These are phyloP conservation scores for Puya raimondii DNA, from an alignment of 176 grass and related monocot genomes.

Conservation along the genomic window DNA sequence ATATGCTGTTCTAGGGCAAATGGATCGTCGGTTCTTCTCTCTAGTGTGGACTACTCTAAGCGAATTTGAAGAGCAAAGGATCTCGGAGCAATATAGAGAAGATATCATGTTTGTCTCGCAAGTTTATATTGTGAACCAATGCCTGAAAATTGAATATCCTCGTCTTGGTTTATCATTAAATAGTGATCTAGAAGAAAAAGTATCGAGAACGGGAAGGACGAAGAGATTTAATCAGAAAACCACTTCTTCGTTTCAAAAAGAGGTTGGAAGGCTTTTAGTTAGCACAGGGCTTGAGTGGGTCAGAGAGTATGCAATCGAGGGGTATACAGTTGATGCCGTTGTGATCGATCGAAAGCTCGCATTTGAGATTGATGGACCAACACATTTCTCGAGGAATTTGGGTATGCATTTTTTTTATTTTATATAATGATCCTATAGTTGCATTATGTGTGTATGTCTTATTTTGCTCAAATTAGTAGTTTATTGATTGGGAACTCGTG, in stretches of 20 bases:
- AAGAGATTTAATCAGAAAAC: constrained; percentile 87
- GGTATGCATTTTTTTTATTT: constrained; percentile 21
- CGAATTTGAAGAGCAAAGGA: constrained; percentile 42
- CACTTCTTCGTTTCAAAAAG: constrained; percentile 81
- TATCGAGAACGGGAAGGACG: constrained; percentile 55
- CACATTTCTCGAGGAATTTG: constrained; percentile 91
- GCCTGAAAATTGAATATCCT: constrained; percentile 59
- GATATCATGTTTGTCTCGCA: constrained; percentile 95
- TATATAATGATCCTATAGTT: constrained; percentile 6
- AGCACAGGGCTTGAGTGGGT: constrained; percentile 73
- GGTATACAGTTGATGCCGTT: constrained; percentile 84
- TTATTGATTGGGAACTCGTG: background rate
- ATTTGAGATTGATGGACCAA: constrained; percentile 90
- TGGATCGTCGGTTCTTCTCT: constrained; percentile 60
- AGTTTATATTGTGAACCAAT: constrained; percentile 86
- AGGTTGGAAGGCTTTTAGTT: constrained; percentile 64
- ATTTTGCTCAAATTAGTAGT: background rate
- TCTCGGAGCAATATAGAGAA: constrained; percentile 77
- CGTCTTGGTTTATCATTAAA: constrained; percentile 54
- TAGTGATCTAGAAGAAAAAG: constrained; percentile 66
- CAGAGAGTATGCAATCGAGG: constrained; percentile 62
- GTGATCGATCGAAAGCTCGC: constrained; percentile 68
- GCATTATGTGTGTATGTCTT: background rate
- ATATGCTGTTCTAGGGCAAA: constrained; percentile 73
- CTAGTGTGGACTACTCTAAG: constrained; percentile 54